Base-by-base conservation (phyloP, 345 rosid genomes). In the Camelina hispida region DNA sequence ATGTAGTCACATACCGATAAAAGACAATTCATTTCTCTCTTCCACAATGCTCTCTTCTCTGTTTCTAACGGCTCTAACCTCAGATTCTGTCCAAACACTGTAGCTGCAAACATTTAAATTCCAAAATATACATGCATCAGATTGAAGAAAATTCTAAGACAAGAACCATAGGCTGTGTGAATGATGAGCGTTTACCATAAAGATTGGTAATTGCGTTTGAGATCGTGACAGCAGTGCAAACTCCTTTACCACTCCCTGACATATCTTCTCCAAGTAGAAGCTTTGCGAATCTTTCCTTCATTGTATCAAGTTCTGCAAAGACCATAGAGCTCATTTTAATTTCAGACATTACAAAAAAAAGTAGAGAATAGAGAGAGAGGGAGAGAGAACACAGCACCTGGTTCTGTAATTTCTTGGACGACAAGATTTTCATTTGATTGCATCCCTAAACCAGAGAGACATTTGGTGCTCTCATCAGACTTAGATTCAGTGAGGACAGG, bases 191-290 rank as follows among this genome's bases (percentile, higher is more conserved):
- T 35, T 50, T 88, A 94, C 98, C 98, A 54, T 91, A 94, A 51
- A 94, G 96, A 84, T 94, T 94, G 56, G 98, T 91, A 23, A 94
- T 85, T 77, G 98, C 74, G 76, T 94, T 94, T 42, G 97, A 94
- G 86, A 94, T 91, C 20, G 98, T 84, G 13, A 86, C 83, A 2
- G 98, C 95, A 9, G 98, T 88, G 77, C 89, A 88, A 64, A 89
- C 98, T 54, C 98, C 97, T 89, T 90, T 88, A 14, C 98, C 98
- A 67, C 91, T 76, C 59, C 97, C 97, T 25, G 98, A 94, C 98
- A 94, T 94, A 81, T 94, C 98, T 81, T 93, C 97, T 17, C 98
- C 98, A 2, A 91, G 87, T 80, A 94, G 73, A 71, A 94, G 90
- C 84, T 94, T 94, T 30, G 96, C 84, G 42, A 90, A 91, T 80